A percentile compares a stretch with the other conserved stretches of the same genome.
Conservation (phyloP, 1,139 yeast genomes). For the Hanseniaspora gamundiae region DNA sequence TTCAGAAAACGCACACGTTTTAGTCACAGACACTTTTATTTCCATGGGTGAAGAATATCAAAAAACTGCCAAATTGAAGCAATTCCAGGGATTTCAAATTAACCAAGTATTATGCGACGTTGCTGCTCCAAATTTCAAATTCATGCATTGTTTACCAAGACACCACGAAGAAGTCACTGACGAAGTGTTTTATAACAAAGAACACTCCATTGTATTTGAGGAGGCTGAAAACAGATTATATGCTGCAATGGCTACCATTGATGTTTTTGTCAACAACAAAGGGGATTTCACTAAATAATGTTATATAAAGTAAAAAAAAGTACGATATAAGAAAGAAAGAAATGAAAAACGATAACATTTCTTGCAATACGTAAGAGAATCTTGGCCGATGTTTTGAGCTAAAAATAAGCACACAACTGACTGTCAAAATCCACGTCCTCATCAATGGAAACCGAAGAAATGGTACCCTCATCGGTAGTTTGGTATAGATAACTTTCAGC, state of each 20-base stretch:
- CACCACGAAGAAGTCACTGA: slow-evolving; percentile 89
- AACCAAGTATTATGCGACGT: slow-evolving; percentile 48
- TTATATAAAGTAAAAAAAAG: not conserved
- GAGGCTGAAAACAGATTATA: slow-evolving; percentile 95
- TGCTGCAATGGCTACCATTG: slow-evolving; percentile 91
- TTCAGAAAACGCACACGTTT: slow-evolving; percentile 56
- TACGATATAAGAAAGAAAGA: not conserved
- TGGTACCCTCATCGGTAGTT: slow-evolving; percentile 10
- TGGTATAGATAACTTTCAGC: slow-evolving; percentile 15
- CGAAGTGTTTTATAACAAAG: slow-evolving; percentile 69
- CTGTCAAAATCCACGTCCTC: slow-evolving; percentile 8
- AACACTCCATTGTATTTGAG: slow-evolving; percentile 74
- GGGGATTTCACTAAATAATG: slow-evolving; percentile 36
- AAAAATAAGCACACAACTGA: slow-evolving; percentile 3
- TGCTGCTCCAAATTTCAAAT: slow-evolving; percentile 63
- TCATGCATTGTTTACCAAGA: slow-evolving; percentile 97
- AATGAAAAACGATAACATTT: not conserved
- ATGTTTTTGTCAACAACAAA: slow-evolving; percentile 75
- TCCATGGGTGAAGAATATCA: slow-evolving; percentile 96
- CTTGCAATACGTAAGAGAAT: not conserved
- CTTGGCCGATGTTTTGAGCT: not conserved
- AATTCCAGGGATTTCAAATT: slow-evolving; percentile 80
- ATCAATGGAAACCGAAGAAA: slow-evolving; percentile 14
- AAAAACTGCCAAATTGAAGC: slow-evolving; percentile 55
- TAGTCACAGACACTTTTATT: slow-evolving; percentile 96